phyloP scores from a whole-genome alignment of 805 yeast species.

The Candida bentonensis region DNA sequence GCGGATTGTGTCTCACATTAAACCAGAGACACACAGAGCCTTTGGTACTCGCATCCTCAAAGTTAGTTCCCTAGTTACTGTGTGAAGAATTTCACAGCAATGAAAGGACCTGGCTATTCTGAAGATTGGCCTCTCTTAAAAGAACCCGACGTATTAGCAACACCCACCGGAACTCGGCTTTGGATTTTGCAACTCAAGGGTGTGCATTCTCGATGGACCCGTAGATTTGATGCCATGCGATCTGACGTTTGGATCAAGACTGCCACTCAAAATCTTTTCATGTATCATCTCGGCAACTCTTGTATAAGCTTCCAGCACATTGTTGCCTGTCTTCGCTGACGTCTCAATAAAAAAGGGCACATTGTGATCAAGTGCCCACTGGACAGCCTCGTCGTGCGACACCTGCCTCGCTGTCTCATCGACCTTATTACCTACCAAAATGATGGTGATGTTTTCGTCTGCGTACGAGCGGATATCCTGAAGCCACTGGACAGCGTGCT shows the following conservation, averaged over 20 bases:
- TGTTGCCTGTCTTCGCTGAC: constrained; percentile 52
- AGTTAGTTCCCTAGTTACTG: too few species aligned
- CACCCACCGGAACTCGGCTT: background rate
- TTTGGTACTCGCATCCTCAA: too few species aligned
- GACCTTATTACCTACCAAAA: constrained; percentile 65
- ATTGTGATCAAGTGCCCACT: constrained; percentile 37
- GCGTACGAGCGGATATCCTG: constrained; percentile 60
- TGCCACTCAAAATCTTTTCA: constrained; percentile 18
- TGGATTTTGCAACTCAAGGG: background rate
- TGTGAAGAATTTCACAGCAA: too few species aligned
- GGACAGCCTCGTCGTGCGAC: constrained; percentile 19
- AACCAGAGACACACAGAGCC: too few species aligned
- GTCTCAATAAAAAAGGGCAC: constrained; percentile 32
- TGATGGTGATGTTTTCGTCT: constrained; percentile 48
- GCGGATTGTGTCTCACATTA: too few species aligned
- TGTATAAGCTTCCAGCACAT: constrained; percentile 33
- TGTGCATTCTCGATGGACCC: background rate
- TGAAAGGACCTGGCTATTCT: too few species aligned
- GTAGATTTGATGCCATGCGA: constrained; percentile 14
- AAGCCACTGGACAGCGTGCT: constrained; percentile 46
- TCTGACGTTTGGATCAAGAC: constrained; percentile 17
- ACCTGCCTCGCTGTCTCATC: constrained; percentile 30
- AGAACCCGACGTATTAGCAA: background rate
- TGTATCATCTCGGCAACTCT: constrained; percentile 21
- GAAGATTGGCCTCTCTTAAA: too few species aligned